Percentiles rank a stretch among this genome's conserved stretches.
Evolutionary conservation across 2,329 filamentous ascomycete genomes (phyloP).

Genomic region (Metarhizium anisopliae): DNA sequence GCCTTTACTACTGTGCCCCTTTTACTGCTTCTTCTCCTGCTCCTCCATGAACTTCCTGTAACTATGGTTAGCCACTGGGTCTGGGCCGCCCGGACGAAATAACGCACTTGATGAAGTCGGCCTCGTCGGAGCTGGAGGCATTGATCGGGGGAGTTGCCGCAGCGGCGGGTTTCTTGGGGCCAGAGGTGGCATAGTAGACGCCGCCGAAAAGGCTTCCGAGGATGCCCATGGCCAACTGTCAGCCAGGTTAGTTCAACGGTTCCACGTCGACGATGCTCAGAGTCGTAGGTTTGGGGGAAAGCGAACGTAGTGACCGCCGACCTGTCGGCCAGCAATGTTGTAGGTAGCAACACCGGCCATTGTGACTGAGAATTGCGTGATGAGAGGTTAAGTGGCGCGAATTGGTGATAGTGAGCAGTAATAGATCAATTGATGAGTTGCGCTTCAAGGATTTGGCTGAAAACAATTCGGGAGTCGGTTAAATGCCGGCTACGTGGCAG

Average conservation of each 20-base stretch:
- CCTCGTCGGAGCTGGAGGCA: slow-evolving; percentile 52
- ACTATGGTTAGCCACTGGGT: neutral
- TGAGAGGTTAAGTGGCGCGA: slow-evolving; percentile 7
- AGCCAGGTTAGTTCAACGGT: slow-evolving; percentile 5
- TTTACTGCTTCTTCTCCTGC: slow-evolving; percentile 32
- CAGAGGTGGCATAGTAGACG: slow-evolving; percentile 32
- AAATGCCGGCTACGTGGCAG: neutral
- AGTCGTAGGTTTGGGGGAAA: slow-evolving; percentile 8
- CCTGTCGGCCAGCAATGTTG: slow-evolving; percentile 47
- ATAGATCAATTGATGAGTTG: slow-evolving; percentile 14
- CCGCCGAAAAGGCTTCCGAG: slow-evolving; percentile 43
- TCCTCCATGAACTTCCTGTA: slow-evolving; percentile 31
- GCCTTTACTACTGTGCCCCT: slow-evolving; percentile 15
- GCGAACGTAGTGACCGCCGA: slow-evolving; percentile 54
- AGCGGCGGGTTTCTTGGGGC: slow-evolving; percentile 36
- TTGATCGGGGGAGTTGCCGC: slow-evolving; percentile 48
- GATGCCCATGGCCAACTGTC: slow-evolving; percentile 48
- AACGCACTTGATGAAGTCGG: slow-evolving; percentile 56
- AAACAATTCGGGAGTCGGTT: neutral
- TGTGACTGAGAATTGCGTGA: slow-evolving; percentile 15
- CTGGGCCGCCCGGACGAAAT: slow-evolving; percentile 12
- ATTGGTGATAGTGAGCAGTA: neutral
- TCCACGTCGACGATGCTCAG: neutral
- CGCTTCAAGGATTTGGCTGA: slow-evolving; percentile 6
- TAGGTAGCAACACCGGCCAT: slow-evolving; percentile 37